Evolutionary conservation across 768 basidiomycete species (phyloP).

Genomic region (Leccinum ochraceum): DNA sequence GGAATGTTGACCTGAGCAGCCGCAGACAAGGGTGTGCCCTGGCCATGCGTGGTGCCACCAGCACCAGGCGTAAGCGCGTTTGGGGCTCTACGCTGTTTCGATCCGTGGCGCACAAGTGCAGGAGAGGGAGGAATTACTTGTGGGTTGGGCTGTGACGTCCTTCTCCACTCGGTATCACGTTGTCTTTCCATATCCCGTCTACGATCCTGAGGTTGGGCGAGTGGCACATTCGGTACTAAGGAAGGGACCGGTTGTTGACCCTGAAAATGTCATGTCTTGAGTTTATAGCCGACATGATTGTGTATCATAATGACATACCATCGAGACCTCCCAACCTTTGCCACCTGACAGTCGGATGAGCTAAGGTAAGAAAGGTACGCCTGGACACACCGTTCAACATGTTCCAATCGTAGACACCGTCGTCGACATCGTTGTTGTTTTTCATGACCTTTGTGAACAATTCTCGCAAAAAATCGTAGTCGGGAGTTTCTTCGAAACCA

Average conservation of each 20-base stretch:
- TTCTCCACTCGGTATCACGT: constrained; percentile 63
- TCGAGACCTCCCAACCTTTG: constrained; percentile 89
- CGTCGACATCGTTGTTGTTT: constrained; percentile 87
- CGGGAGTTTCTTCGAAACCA: constrained; percentile 98
- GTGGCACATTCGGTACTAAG: constrained; percentile 59
- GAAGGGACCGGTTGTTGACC: constrained; percentile 65
- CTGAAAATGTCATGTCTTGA: constrained; percentile 33
- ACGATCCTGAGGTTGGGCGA: constrained; percentile 54
- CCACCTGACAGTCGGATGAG: constrained; percentile 53
- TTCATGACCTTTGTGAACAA: constrained; percentile 93
- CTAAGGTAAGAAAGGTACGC: background rate
- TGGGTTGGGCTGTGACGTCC: constrained; percentile 56
- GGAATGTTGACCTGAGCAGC: constrained; percentile 77
- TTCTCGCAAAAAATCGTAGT: constrained; percentile 97
- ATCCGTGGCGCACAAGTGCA: constrained; percentile 74
- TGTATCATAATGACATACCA: constrained; percentile 48
- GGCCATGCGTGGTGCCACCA: constrained; percentile 44
- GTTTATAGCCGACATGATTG: background rate
- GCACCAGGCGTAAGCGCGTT: constrained; percentile 58
- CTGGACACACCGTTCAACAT: constrained; percentile 66
- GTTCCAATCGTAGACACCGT: constrained; percentile 97
- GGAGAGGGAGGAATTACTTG: constrained; percentile 71
- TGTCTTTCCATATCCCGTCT: constrained; percentile 53
- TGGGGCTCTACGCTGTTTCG: constrained; percentile 68
- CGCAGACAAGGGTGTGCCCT: constrained; percentile 69